These are phyloP conservation scores for Corylus americana DNA, from an alignment of 306 rosid genomes.

Conservation along the genomic window DNA sequence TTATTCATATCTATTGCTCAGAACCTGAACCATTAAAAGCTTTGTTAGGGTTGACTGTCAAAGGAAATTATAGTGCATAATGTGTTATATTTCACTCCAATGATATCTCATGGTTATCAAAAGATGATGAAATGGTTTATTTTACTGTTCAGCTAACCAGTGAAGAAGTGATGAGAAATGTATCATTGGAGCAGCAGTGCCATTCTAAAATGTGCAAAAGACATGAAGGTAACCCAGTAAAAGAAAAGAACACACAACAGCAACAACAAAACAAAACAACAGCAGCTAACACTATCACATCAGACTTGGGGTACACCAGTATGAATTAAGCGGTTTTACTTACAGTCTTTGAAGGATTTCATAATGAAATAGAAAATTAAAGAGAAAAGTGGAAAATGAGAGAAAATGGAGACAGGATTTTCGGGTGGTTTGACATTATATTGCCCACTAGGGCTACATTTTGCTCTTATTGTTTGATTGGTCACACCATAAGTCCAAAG, in stretches of 20 bases:
- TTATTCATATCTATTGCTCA: constrained; percentile 68
- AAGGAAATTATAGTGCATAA: constrained; percentile 7
- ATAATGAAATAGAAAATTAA: no score
- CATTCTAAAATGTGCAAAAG: neutral
- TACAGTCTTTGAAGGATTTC: no score
- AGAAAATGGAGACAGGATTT: no score
- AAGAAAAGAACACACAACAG: neutral
- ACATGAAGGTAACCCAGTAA: neutral
- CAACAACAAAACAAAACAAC: neutral
- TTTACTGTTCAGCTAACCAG: neutral
- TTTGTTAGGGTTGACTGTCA: constrained; percentile 11
- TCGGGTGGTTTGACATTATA: no score
- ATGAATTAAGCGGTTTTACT: neutral
- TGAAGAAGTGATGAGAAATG: neutral
- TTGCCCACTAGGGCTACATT: no score
- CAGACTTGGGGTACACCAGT: neutral
- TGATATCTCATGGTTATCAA: neutral
- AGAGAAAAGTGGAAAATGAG: no score
- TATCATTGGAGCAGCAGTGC: neutral
- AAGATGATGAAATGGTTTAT: neutral
- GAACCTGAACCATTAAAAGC: constrained; percentile 53
- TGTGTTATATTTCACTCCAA: neutral
- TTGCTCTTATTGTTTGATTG: no score
- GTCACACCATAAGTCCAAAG: no score
- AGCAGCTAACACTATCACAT: neutral